Conservation (phyloP, 495 filamentous ascomycete species). For the Aspergillus steynii region DNA sequence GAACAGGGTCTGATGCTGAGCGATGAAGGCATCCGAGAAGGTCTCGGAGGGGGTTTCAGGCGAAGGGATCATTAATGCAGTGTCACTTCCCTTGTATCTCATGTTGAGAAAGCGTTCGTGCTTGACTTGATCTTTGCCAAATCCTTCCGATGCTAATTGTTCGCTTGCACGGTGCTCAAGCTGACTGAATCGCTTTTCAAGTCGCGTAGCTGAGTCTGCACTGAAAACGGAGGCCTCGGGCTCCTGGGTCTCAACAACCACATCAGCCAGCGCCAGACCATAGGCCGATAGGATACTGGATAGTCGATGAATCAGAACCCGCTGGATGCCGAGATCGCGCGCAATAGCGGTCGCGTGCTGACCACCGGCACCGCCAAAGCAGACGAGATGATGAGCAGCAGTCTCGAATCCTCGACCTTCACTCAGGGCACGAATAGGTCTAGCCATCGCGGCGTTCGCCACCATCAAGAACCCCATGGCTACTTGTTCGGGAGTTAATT, state of each 20-base stretch:
- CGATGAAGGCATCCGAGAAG: constrained; percentile 44
- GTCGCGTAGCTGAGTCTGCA: constrained; percentile 29
- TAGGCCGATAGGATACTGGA: constrained; percentile 55
- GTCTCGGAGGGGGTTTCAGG: constrained; percentile 35
- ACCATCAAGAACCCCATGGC: constrained; percentile 61
- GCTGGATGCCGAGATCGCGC: constrained; percentile 46
- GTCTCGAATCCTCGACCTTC: constrained; percentile 54
- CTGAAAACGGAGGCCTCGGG: constrained; percentile 40
- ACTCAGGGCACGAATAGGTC: constrained; percentile 54
- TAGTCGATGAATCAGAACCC: constrained; percentile 53
- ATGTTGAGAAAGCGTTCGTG: constrained; percentile 56
- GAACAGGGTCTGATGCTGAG: constrained; percentile 52
- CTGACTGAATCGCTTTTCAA: constrained; percentile 35
- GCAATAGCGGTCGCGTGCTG: constrained; percentile 55
- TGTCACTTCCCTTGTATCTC: constrained; percentile 54
- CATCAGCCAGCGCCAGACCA: constrained; percentile 53
- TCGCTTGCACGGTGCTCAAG: constrained; percentile 32
- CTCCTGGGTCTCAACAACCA: constrained; percentile 53
- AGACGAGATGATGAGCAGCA: constrained; percentile 49
- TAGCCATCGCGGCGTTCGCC: constrained; percentile 55
- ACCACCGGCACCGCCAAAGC: constrained; percentile 56
- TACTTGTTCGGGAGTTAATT: constrained; percentile 79
- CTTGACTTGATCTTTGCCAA: constrained; percentile 39
- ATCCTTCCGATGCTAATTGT: constrained; percentile 41
- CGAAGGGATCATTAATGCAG: constrained; percentile 51